phyloP scores from a whole-genome alignment of 345 rosid species.

The Populus simonii region DNA sequence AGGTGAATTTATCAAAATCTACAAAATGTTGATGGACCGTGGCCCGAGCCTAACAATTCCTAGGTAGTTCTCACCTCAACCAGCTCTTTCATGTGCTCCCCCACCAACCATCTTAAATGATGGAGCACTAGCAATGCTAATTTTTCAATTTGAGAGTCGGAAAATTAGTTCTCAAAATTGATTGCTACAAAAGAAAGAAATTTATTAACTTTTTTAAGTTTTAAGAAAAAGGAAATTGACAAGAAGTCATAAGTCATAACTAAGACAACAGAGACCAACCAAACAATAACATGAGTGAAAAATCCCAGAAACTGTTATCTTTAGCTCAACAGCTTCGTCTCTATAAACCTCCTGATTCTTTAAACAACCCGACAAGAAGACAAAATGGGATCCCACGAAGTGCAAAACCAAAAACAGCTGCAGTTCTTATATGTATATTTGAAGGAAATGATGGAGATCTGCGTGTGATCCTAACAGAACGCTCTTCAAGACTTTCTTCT shows the following conservation, averaged over 20 bases:
- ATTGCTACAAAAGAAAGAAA: too few species aligned
- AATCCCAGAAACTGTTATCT: conserved; percentile 1
- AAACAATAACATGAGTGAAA: not conserved
- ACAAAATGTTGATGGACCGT: too few species aligned
- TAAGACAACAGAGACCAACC: not conserved
- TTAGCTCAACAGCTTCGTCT: conserved; percentile 23
- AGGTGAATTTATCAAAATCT: not conserved
- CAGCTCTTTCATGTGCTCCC: too few species aligned
- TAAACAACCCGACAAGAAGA: not conserved
- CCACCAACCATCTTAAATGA: too few species aligned
- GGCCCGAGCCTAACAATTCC: too few species aligned
- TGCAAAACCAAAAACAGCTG: conserved; percentile 20
- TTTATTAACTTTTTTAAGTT: too few species aligned
- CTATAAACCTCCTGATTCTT: not conserved
- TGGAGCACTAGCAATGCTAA: too few species aligned
- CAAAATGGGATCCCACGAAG: not conserved
- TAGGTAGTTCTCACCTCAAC: too few species aligned
- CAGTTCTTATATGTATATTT: conserved; percentile 34
- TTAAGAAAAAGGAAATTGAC: too few species aligned
- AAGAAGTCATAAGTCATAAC: too few species aligned
- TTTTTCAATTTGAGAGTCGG: too few species aligned
- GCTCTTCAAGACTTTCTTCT: conserved; percentile 26
- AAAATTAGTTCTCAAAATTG: too few species aligned
- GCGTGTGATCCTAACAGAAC: conserved; percentile 31
- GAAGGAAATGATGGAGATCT: conserved; percentile 28